Evolutionary conservation across 805 yeast genomes (phyloP).

Genomic region (Ogataea methanolica): DNA sequence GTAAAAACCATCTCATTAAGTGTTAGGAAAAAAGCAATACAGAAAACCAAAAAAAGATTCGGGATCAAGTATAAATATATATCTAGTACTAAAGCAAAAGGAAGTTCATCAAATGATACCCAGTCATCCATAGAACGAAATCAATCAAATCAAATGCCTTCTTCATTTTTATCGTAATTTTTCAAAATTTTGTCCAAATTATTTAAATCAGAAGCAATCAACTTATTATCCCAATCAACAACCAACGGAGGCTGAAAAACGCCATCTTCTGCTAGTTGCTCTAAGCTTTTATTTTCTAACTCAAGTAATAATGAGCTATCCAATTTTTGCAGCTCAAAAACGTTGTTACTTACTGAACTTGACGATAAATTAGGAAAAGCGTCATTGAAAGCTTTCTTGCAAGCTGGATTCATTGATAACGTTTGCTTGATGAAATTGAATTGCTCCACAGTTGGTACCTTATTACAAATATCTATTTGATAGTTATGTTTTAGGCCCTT

Average conservation of each 20-base stretch:
- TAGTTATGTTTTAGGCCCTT: conserved; percentile 18
- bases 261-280: conserved; percentile 17
- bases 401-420: conserved; percentile 24
- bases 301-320: conserved; percentile 4
- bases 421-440: conserved; percentile 24
- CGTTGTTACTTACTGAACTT: conserved; percentile 5
- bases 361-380: conserved; percentile 27
- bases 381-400: conserved; percentile 23
- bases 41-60: too few species aligned
- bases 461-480: conserved; percentile 18
- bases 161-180: conserved; percentile 27
- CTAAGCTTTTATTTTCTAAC: conserved; percentile 13
- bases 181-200: conserved; percentile 41
- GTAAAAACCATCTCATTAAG: too few species aligned
- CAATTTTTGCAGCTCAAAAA: conserved; percentile 18
- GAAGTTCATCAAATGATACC: too few species aligned
- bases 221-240: conserved; percentile 59
- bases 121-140: neutral
- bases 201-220: conserved; percentile 46
- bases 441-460: conserved; percentile 29
- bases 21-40: too few species aligned
- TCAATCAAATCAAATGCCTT: conserved; percentile 4
- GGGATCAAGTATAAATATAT: too few species aligned
- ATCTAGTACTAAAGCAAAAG: too few species aligned
- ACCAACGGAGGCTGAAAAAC: conserved; percentile 42